phyloP scores from a whole-genome alignment of 192 early-diverging fungal species.

The Spizellomyces punctatus region DNA sequence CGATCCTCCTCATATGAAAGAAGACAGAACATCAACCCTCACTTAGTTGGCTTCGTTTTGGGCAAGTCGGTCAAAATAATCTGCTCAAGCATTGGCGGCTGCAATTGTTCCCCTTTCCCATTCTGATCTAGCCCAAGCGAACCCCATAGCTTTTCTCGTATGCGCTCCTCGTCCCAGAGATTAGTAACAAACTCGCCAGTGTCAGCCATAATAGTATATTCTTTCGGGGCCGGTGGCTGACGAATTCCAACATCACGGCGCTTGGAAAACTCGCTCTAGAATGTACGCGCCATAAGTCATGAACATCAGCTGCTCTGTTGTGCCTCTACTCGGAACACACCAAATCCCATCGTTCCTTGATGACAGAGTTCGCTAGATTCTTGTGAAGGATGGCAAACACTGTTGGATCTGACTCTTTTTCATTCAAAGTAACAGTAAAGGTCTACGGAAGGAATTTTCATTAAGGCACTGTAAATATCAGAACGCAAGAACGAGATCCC shows the following conservation, averaged over 20 bases:
- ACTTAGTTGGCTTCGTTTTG: slow-evolving; percentile 58
- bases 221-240: slow-evolving; percentile 37
- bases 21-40: not conserved
- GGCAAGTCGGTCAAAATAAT: slow-evolving; percentile 65
- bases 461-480: not conserved
- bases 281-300: not conserved
- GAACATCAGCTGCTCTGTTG: not conserved
- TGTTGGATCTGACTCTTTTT: slow-evolving; percentile 50
- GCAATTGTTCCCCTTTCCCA: slow-evolving; percentile 33
- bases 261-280: slow-evolving; percentile 41
- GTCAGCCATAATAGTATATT: slow-evolving; percentile 58
- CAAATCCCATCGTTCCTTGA: slow-evolving; percentile 67
- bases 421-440: slow-evolving; percentile 38
- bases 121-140: slow-evolving; percentile 41
- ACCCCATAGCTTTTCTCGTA: slow-evolving; percentile 45
- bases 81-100: slow-evolving; percentile 53
- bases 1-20: slow-evolving; percentile 14
- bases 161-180: slow-evolving; percentile 51
- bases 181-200: slow-evolving; percentile 53
- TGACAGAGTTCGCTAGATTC: slow-evolving; percentile 54
- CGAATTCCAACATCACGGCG: slow-evolving; percentile 24
- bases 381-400: slow-evolving; percentile 73
- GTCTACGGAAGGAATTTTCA: slow-evolving; percentile 44
- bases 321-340: slow-evolving; percentile 37
- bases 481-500: not conserved